phyloP scores from a whole-genome alignment of 352 stramenopile genomes.

The Pythium apleroticum region DNA sequence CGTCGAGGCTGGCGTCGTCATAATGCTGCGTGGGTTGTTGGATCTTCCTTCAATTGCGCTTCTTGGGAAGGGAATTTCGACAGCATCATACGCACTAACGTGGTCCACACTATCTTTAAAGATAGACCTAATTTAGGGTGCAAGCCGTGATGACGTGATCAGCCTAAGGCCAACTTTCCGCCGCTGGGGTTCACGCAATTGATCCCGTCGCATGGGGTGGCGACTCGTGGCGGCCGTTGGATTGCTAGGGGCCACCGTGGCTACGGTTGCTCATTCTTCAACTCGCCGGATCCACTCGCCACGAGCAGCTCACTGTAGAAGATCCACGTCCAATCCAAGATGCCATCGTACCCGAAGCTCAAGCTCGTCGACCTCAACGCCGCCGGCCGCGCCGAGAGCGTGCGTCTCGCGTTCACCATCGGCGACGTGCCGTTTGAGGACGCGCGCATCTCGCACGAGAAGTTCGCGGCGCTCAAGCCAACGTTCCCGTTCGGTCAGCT shows the following conservation, averaged over 20 bases:
- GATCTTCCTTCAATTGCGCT: background rate
- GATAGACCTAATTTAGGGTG: background rate
- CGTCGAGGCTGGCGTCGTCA: conserved; percentile 9
- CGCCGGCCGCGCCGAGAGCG: conserved; percentile 34
- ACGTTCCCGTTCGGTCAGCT: conserved; percentile 35
- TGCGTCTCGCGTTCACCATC: conserved; percentile 34
- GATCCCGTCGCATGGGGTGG: background rate
- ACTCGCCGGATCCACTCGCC: background rate
- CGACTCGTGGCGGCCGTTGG: background rate
- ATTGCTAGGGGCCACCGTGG: background rate
- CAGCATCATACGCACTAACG: background rate
- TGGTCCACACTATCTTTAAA: background rate
- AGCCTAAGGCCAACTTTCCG: background rate
- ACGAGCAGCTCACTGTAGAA: background rate
- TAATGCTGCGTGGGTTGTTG: background rate
- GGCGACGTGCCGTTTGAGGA: conserved; percentile 43
- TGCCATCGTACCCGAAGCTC: conserved; percentile 27
- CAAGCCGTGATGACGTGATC: background rate
- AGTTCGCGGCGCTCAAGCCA: conserved; percentile 34
- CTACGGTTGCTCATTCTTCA: conserved; percentile 11
- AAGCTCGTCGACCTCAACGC: conserved; percentile 46
- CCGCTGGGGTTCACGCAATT: conserved; percentile 4
- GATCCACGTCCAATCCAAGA: background rate
- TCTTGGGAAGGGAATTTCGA: background rate
- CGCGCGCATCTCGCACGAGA: conserved; percentile 28